Percentiles rank a stretch among this genome's conserved stretches.
Conservation (phyloP, 306 rosid species). For the Fagus crenata region DNA sequence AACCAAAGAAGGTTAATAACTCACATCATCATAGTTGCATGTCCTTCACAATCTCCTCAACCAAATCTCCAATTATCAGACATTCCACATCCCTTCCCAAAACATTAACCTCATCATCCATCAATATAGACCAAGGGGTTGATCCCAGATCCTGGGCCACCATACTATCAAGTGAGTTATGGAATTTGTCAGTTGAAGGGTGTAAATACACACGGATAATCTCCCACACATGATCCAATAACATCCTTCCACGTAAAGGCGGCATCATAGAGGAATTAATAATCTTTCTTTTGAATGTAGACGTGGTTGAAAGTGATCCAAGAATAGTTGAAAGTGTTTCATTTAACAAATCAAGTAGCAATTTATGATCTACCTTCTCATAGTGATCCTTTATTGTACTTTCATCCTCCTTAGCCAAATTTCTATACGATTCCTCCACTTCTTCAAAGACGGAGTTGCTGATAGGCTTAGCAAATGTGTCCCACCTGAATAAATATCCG, state of each 20-base stretch:
- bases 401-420: slow-evolving; percentile 34
- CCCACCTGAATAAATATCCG: slow-evolving; percentile 57
- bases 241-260: slow-evolving; percentile 60
- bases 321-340: slow-evolving; percentile 71
- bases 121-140: slow-evolving; percentile 54
- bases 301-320: slow-evolving; percentile 50
- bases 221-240: slow-evolving; percentile 68
- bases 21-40: slow-evolving; percentile 36
- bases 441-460: slow-evolving; percentile 73
- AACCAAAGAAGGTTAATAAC: slow-evolving; percentile 5
- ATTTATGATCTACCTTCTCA: slow-evolving; percentile 50
- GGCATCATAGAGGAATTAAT: slow-evolving; percentile 41
- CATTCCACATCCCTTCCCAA: slow-evolving; percentile 66
- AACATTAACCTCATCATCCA: slow-evolving; percentile 49
- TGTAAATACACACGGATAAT: slow-evolving; percentile 41
- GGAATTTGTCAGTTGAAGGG: slow-evolving; percentile 45
- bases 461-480: slow-evolving; percentile 59
- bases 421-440: slow-evolving; percentile 74
- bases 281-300: slow-evolving; percentile 56
- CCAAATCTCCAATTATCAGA: slow-evolving; percentile 63
- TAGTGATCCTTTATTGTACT: slow-evolving; percentile 43
- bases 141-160: slow-evolving; percentile 60
- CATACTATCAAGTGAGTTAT: slow-evolving; percentile 59
- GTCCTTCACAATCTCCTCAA: slow-evolving; percentile 70
- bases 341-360: slow-evolving; percentile 70